Conservation (phyloP, 352 stramenopile genomes). For the Phytophthora foliorum region DNA sequence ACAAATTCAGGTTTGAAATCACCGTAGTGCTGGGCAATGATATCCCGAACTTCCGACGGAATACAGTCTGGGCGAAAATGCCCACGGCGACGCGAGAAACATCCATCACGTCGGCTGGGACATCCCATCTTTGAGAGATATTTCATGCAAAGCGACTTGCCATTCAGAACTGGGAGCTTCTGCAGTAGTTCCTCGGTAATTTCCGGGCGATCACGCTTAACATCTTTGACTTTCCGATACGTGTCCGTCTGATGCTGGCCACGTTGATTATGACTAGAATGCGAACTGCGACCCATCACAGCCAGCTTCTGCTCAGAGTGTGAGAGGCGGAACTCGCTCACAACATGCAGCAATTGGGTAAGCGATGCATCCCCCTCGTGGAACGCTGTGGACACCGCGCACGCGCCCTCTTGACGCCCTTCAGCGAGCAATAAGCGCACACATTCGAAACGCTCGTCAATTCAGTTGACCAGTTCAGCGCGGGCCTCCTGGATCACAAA, state of each 20-base stretch:
- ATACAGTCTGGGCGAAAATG: conserved; percentile 1
- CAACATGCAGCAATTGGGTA: not conserved
- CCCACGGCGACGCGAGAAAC: not conserved
- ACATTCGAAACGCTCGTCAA: conserved; percentile 1
- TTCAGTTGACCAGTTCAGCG: conserved; percentile 6
- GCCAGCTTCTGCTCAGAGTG: not conserved
- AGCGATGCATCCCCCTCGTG: not conserved
- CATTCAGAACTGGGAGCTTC: not conserved
- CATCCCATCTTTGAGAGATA: conserved; percentile 11
- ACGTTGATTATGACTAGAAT: no score
- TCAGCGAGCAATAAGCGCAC: conserved; percentile 1
- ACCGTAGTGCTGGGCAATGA: conserved; percentile 12
- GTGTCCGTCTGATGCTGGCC: no score
- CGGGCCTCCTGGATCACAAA: conserved; percentile 1
- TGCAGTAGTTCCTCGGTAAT: conserved; percentile 1
- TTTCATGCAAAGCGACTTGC: conserved; percentile 16
- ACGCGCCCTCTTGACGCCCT: not conserved
- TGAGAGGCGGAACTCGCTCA: not conserved
- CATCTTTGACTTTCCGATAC: not conserved
- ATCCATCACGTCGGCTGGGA: not conserved
- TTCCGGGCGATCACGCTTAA: conserved; percentile 4
- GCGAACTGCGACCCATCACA: no score
- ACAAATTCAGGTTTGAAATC: conserved; percentile 9
- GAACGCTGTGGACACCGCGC: not conserved
- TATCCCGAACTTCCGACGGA: not conserved